Conservation (phyloP, 257 asterid species). For the Thymus mandschuricus region DNA sequence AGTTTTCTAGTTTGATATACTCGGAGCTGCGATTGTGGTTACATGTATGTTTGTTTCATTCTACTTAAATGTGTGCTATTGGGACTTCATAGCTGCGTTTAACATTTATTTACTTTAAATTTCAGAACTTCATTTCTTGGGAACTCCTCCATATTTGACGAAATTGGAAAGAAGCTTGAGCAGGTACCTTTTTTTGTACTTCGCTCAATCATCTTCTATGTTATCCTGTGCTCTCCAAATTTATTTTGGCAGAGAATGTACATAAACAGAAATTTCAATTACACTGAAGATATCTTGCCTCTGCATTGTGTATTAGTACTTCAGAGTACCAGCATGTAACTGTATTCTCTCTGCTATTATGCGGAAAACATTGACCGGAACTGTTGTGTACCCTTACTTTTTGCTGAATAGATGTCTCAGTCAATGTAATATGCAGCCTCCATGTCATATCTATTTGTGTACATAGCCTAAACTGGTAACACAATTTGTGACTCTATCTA, state of each 20-base stretch:
- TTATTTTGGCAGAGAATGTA: neutral
- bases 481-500: slow-evolving; percentile 9
- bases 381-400: neutral
- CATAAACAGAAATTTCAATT: neutral
- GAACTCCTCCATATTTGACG: slow-evolving; percentile 66
- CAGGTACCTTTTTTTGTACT: slow-evolving; percentile 59
- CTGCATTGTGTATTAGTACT: neutral
- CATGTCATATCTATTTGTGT: slow-evolving; percentile 21
- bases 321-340: slow-evolving; percentile 15
- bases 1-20: neutral
- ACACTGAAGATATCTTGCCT: neutral
- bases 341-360: slow-evolving; percentile 9
- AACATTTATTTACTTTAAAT: slow-evolving; percentile 24
- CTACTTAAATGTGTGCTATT: neutral
- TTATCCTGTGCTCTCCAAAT: neutral
- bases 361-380: neutral
- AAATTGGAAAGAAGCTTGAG: slow-evolving; percentile 76
- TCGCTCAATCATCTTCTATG: slow-evolving; percentile 8
- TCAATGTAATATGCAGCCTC: neutral
- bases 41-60: neutral
- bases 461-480: slow-evolving; percentile 20
- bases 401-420: neutral
- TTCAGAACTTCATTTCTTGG: slow-evolving; percentile 84
- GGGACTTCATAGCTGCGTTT: neutral
- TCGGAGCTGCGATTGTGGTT: neutral